These are phyloP conservation scores for Glycine latifolia DNA, from an alignment of 306 rosid species.

Conservation along the genomic window DNA sequence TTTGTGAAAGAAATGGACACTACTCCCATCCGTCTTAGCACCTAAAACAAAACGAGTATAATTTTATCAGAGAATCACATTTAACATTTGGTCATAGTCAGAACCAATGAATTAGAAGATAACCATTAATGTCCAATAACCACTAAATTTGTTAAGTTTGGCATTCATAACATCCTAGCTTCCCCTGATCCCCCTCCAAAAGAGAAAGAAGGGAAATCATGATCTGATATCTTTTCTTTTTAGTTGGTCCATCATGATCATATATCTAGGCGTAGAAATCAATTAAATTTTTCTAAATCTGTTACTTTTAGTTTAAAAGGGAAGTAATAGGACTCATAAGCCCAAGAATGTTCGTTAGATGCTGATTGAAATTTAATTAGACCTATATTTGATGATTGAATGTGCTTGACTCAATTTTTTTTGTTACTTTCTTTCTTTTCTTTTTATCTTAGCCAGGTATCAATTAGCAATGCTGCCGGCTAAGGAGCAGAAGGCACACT, in stretches of 20 bases:
- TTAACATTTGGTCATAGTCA: not conserved
- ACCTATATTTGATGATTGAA: not conserved
- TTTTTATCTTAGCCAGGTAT: too few relatives aligned
- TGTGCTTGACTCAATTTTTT: not conserved
- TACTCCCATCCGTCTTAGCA: constrained; percentile 76
- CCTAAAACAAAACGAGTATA: constrained; percentile 56
- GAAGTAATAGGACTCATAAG: not conserved
- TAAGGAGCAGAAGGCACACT: not conserved
- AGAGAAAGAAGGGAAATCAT: not conserved
- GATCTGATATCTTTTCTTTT: not conserved
- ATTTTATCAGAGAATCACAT: constrained; percentile 34
- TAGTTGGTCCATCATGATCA: not conserved
- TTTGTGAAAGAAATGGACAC: constrained; percentile 74
- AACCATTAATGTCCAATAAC: not conserved
- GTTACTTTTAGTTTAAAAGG: not conserved
- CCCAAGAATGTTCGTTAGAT: not conserved
- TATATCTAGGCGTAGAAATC: not conserved
- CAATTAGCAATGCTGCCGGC: too few relatives aligned
- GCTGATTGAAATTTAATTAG: not conserved
- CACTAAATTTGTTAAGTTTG: not conserved
- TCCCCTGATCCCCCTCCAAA: not conserved
- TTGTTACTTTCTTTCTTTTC: too few relatives aligned
- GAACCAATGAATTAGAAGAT: not conserved
- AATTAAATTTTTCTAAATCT: not conserved
- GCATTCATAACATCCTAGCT: constrained; percentile 30